These are phyloP conservation scores for Simplicillium sp. DNA, from an alignment of 2,329 filamentous ascomycete species.

Conservation along the genomic window DNA sequence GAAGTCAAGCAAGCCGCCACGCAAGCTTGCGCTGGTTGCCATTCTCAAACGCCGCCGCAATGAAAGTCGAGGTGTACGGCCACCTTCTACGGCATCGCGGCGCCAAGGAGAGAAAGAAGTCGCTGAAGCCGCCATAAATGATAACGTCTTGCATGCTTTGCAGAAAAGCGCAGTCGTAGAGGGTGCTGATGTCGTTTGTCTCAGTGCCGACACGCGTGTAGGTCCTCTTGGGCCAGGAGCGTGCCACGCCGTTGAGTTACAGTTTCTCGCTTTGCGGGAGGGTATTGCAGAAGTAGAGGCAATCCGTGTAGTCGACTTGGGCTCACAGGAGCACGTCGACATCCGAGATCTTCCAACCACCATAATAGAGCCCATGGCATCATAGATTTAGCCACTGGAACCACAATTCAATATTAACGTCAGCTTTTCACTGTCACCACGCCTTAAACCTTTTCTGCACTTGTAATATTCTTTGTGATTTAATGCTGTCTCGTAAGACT, in stretches of 20 bases:
- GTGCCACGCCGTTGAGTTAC: slow-evolving; percentile 64
- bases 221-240: slow-evolving; percentile 63
- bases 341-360: slow-evolving; percentile 65
- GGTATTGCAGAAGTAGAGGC: slow-evolving; percentile 65
- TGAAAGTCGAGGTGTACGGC: slow-evolving; percentile 42
- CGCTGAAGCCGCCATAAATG: slow-evolving; percentile 62
- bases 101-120: slow-evolving; percentile 28
- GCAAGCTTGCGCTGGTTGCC: slow-evolving; percentile 62
- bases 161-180: slow-evolving; percentile 57
- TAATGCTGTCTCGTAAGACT: neutral
- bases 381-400: neutral
- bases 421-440: neutral
- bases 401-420: neutral
- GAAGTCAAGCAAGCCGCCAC: slow-evolving; percentile 30
- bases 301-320: slow-evolving; percentile 63
- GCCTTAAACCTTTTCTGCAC: neutral
- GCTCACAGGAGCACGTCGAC: slow-evolving; percentile 67
- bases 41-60: slow-evolving; percentile 55
- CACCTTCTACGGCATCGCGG: slow-evolving; percentile 37
- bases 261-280: slow-evolving; percentile 57
- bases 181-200: slow-evolving; percentile 58
- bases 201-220: slow-evolving; percentile 65
- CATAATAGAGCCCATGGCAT: slow-evolving; percentile 34
- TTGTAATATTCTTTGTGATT: neutral
- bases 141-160: slow-evolving; percentile 61